Base-by-base conservation (phyloP, 2,329 filamentous ascomycete genomes). In the Coleophoma eucalyptorum region DNA sequence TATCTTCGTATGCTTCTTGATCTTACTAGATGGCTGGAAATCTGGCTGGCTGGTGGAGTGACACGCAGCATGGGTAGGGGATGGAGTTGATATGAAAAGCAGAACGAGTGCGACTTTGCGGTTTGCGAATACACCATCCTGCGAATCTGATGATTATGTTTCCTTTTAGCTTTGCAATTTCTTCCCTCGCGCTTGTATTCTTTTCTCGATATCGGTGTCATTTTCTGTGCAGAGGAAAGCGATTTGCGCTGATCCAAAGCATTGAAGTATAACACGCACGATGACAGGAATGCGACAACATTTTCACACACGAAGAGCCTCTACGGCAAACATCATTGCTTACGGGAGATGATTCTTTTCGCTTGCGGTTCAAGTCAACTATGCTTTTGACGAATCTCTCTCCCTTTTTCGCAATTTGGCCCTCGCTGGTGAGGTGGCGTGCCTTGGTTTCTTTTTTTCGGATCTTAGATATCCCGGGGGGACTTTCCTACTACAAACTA, bases 91-190 rank as follows among this genome's bases (percentile, higher is more conserved):
- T 64, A 62, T 64, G 64, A 65, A 65, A 65, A 65, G 62, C 62
- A 65, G 60, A 65, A 61, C 52, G 57, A 55, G 60, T 62, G 59
- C 53, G 49, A 51, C 49, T 61, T 59, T 61, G 59, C 52, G 55
- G 58, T 63, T 64, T 66, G 64, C 61, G 62, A 62, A 67, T 64
- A 65, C 63, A 66, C 63, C 62, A 65, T 66, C 57, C 63, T 67
- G 65, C 64, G 63, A 58, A 55, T 57, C 57, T 65, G 59, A 67
- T 59, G 63, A 66, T 63, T 60, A 65, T 65, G 63, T 65, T 65
- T 66, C 65, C 56, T 56, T 60, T 65, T 66, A 26, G 26, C 57
- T 62, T 50, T 63, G 56, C 58, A 57, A 62, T 61, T 58, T 55
- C 46, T 60, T 54, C 49, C 58, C 45, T 42, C 43, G 32, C 21